phyloP scores from a whole-genome alignment of 805 yeast species.

The Dipodascus albidus region DNA sequence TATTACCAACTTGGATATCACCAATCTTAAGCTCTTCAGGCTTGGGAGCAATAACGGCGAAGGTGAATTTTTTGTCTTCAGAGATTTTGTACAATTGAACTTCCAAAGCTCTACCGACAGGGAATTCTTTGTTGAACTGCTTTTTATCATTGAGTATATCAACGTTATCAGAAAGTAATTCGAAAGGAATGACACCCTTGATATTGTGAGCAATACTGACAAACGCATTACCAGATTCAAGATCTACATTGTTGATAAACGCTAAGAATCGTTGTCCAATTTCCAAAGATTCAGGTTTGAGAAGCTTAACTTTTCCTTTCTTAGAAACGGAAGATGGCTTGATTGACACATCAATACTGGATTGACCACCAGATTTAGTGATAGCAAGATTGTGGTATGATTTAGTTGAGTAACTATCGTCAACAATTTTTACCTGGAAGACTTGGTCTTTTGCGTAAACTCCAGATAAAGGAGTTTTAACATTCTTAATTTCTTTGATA shows the following conservation, averaged over 20 bases:
- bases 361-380: slow-evolving; percentile 38
- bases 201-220: not conserved
- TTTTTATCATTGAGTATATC: not conserved
- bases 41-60: slow-evolving; percentile 1
- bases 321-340: slow-evolving; percentile 31
- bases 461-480: slow-evolving; percentile 40
- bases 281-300: slow-evolving; percentile 32
- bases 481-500: slow-evolving; percentile 43
- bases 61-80: not conserved
- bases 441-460: slow-evolving; percentile 47
- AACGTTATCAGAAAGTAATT: not conserved
- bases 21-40: slow-evolving; percentile 10
- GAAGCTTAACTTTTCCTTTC: slow-evolving; percentile 19
- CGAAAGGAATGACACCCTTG: not conserved
- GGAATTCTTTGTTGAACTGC: not conserved
- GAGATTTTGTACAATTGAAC: not conserved
- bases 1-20: slow-evolving; percentile 12
- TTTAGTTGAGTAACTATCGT: slow-evolving; percentile 60
- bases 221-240: slow-evolving; percentile 20
- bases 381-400: slow-evolving; percentile 52
- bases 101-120: not conserved
- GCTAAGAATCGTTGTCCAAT: slow-evolving; percentile 44
- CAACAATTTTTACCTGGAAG: slow-evolving; percentile 57
- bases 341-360: slow-evolving; percentile 54
- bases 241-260: slow-evolving; percentile 52